Evolutionary conservation across 305 asterid genomes (phyloP), one percentile per base, ranked within the genome.

Genomic region (Galium porrigens): DNA sequence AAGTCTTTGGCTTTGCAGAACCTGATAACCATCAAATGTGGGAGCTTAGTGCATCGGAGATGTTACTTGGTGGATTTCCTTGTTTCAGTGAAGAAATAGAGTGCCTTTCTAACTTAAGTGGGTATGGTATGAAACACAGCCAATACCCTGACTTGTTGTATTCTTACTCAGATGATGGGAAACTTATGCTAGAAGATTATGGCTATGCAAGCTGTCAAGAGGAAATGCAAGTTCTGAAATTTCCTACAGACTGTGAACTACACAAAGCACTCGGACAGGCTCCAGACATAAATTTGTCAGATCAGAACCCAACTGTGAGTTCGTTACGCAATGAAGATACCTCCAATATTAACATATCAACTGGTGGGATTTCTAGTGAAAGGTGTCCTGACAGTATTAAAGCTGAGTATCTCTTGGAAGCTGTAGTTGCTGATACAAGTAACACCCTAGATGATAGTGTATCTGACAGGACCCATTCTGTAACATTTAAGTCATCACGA

Each of bases 191-290:
- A 39, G 27, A 63, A 54, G 76, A 70, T 76, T 74, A 70, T 67
- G 76, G 78, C 51, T 36, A 70, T 67, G 39, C 70, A 69, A 63
- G 63, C 72, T 61, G 39, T 29, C 77, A 69, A 69, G 68, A 63
- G 53, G 76, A 17, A 67, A 72, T 71, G 42, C 73, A 63, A 67
- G 25, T 71, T 64, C 68, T 80, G 70, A 73, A 76, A 72, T 82
- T 76, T 52, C 78, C 80, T 4, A 70, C 64, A 27, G 83, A 79
- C 39, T 64, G 58, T 68, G 94, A 87, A 69, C 72, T 82, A 59
- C 81, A 77, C 41, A 75, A 76, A 66, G 79, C 81, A 67, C 72
- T 80, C 27, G 89, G 82, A 53, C 49, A 75, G 60, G 75, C 70
- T 70, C 64, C 58, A 15, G 37, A 55, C 63, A 71, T 64, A 52